Evolutionary conservation across 305 asterid species (phyloP).

Genomic region (Fraxinus greggii): DNA sequence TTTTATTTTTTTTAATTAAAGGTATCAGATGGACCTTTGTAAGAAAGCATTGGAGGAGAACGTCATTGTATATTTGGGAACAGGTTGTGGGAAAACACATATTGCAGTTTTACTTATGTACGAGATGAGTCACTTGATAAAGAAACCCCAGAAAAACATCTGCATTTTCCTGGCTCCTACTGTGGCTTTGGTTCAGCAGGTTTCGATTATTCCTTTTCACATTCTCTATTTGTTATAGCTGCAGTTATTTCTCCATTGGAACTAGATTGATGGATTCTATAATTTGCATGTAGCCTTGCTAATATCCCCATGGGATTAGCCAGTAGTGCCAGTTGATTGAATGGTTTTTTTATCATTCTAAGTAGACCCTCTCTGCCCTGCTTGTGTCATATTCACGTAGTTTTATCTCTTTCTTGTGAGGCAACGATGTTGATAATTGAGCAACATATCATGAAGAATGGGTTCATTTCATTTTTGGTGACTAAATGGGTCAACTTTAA

Average conservation of each 20-base stretch:
- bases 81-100: slow-evolving; percentile 98
- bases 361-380: background rate
- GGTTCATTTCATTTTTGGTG: background rate
- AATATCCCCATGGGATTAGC: slow-evolving; percentile 13
- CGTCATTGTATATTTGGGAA: slow-evolving; percentile 74
- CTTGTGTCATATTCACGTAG: background rate
- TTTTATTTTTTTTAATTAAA: slow-evolving; percentile 32
- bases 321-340: background rate
- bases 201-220: slow-evolving; percentile 29
- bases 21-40: slow-evolving; percentile 93
- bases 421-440: background rate
- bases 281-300: background rate
- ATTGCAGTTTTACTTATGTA: slow-evolving; percentile 85
- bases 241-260: background rate
- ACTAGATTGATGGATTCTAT: background rate
- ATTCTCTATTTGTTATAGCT: slow-evolving; percentile 13
- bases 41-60: slow-evolving; percentile 86
- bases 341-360: background rate
- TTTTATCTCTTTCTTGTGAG: slow-evolving; percentile 1
- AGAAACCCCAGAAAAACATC: slow-evolving; percentile 78
- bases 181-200: slow-evolving; percentile 98
- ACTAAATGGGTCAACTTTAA: background rate
- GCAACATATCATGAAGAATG: background rate
- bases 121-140: slow-evolving; percentile 87
- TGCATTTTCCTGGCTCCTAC: slow-evolving; percentile 97